These are phyloP conservation scores for Colletotrichum tropicicola DNA, from an alignment of 2,329 filamentous ascomycete genomes.

Conservation along the genomic window DNA sequence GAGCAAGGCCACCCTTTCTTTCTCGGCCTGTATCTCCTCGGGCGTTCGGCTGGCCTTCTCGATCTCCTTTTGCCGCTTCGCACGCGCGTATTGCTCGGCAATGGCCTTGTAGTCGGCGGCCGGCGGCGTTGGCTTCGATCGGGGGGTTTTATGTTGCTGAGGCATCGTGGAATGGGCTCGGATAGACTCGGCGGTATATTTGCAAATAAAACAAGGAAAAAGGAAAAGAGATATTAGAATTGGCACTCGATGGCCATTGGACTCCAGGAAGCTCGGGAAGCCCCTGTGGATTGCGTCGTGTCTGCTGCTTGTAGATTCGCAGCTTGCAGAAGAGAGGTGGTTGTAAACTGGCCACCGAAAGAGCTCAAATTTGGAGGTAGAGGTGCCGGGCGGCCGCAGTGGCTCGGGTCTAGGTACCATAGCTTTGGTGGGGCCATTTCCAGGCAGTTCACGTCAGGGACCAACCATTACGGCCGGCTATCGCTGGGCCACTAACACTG, in stretches of 20 bases:
- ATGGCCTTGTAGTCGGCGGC: conserved; percentile 60
- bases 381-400: conserved; percentile 7
- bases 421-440: conserved; percentile 25
- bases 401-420: conserved; percentile 5
- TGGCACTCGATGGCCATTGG: conserved; percentile 28
- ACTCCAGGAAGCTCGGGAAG: conserved; percentile 12
- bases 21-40: conserved; percentile 34
- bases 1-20: conserved; percentile 46
- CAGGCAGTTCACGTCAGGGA: background rate
- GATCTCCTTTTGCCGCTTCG: conserved; percentile 58
- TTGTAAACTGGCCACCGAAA: conserved; percentile 2
- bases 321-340: conserved; percentile 4
- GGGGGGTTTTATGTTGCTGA: conserved; percentile 21
- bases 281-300: conserved; percentile 17
- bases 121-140: conserved; percentile 16
- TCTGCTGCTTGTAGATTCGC: conserved; percentile 4
- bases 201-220: conserved; percentile 2
- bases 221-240: conserved; percentile 16
- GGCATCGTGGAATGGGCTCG: conserved; percentile 20
- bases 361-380: conserved; percentile 27
- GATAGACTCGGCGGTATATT: background rate
- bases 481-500: background rate
- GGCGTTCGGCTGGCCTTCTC: conserved; percentile 46
- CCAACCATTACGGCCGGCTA: no score
- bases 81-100: conserved; percentile 61